Base-by-base conservation (phyloP, 805 yeast genomes). In the Ogataea methanolica region DNA sequence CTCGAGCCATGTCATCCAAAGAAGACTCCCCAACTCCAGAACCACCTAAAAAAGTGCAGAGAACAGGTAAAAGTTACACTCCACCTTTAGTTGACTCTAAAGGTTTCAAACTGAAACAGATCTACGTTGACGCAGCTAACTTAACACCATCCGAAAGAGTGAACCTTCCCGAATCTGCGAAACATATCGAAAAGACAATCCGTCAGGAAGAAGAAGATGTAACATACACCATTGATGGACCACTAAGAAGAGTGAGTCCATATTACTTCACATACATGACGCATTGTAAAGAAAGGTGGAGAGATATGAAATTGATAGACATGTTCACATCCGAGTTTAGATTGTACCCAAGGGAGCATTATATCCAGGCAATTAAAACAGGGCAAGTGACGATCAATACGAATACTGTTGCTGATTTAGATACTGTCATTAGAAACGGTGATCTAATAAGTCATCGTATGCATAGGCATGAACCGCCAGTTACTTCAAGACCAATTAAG, bases 401-500 rank as follows among this genome's bases (percentile, higher is more conserved):
- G 15, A 79, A 76, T 33, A 66, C 75, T 46, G 72, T 79, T 0
- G 92, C 96, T 0, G 67, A 69, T 36, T 56, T 82, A 17, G 88
- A 88, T 11, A 75, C 88, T 0, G 63, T 83, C 0, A 79, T 94
- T 6, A 68, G 78, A 39, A 88, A 91, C 61, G 97, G 98, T 0
- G 96, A 91, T 56, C 69, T 85, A 37, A 83, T 92, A 16, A 74
- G 80, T 26, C 97, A 92, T 65, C 70, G 83, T 44, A 73, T 83
- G 43, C 97, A 90, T 61, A 77, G 94, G 42, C 97, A 92, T 60
- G 99, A 94, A 61, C 97, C 97, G 2, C 80, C 95, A 0, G 91
- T 91, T 2, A 69, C 77, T 7, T 66, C 85, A 45, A 35, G 71
- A 65, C 76, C 78, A 0, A 82, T 89, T 42, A 74, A 76, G 46